Evolutionary conservation across 768 basidiomycete genomes (phyloP), one percentile per base, ranked within the genome.

Genomic region (Psilocybe subaeruginosa): DNA sequence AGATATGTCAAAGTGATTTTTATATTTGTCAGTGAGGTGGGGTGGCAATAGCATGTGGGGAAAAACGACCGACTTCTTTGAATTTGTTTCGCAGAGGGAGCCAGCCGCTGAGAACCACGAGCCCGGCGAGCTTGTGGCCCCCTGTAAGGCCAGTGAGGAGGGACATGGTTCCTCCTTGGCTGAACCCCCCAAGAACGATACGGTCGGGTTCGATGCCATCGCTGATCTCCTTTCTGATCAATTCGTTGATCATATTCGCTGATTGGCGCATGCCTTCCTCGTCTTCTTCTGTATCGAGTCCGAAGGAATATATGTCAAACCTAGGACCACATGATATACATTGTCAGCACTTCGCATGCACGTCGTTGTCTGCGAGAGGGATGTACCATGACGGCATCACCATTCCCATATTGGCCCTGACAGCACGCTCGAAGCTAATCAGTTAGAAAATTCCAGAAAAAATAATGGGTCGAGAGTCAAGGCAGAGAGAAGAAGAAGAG

Each of bases 111-210:
- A 97, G 77, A 4, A 84, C 81, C 16, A 81, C 84, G 56, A 94
- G 70, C 3, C 93, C 94, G 2, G 82, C 93, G 14, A 95, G 78
- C 66, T 86, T 87, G 61, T 84, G 77, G 64, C 86, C 85, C 2
- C 78, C 79, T 1, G 85, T 90, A 59, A 96, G 76, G 7, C 87
- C 93, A 3, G 87, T 85, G 52, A 95, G 75, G n/a, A 95, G 77
- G 7, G 87, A 82, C 80, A 96, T 88, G 23, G 88, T 85, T 43
- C 81, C 92, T 39, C 93, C 95, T 72, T 97, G 95, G 62, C 88
- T 90, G 77, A 96, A 97, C 8, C 95, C 95, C 37, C 93, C 94
- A 23, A 98, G 74, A 33, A 97, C 82, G 67, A 97, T 90, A 54
- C 90, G 85, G 57, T 81, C 79, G 27, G 89, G 76, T 8, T 86